Evolutionary conservation across 2,329 filamentous ascomycete species (phyloP).

Genomic region (Colletotrichum godetiae): DNA sequence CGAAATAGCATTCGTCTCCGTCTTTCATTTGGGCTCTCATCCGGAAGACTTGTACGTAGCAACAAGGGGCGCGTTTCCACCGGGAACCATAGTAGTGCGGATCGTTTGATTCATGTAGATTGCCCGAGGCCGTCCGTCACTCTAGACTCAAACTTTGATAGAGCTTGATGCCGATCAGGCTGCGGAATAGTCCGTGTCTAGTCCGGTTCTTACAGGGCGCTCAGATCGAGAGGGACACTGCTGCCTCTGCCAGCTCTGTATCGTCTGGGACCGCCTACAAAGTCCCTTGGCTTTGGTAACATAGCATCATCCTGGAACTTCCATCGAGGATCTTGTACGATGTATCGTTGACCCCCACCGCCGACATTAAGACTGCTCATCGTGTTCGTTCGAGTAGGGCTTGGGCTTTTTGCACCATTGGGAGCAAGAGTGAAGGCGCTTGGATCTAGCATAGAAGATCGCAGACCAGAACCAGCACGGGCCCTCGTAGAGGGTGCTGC

Average conservation of each 20-base stretch:
- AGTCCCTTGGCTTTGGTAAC: constrained; percentile 87
- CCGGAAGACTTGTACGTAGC: neutral
- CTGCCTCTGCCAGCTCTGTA: constrained; percentile 94
- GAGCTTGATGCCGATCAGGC: neutral
- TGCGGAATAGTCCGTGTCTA: neutral
- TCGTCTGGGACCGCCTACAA: constrained; percentile 77
- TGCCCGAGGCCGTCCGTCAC: neutral
- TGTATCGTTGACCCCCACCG: constrained; percentile 53
- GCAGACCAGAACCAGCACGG: constrained; percentile 59
- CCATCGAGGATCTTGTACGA: constrained; percentile 84
- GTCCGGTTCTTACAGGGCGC: constrained; percentile 54
- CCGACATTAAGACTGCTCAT: constrained; percentile 35
- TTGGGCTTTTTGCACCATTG: constrained; percentile 68
- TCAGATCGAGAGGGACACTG: constrained; percentile 91
- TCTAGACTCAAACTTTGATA: neutral
- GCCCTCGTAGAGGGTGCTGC: constrained; percentile 49
- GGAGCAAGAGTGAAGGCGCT: constrained; percentile 79
- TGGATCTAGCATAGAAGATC: constrained; percentile 76
- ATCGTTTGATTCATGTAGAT: neutral
- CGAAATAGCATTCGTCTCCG: neutral
- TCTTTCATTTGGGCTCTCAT: neutral
- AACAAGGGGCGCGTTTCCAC: neutral
- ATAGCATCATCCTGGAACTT: constrained; percentile 85
- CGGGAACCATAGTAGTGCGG: neutral
- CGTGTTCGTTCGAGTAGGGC: constrained; percentile 52